Conservation (phyloP, 2,329 filamentous ascomycete species). For the Cercospora zeae-maydis region DNA sequence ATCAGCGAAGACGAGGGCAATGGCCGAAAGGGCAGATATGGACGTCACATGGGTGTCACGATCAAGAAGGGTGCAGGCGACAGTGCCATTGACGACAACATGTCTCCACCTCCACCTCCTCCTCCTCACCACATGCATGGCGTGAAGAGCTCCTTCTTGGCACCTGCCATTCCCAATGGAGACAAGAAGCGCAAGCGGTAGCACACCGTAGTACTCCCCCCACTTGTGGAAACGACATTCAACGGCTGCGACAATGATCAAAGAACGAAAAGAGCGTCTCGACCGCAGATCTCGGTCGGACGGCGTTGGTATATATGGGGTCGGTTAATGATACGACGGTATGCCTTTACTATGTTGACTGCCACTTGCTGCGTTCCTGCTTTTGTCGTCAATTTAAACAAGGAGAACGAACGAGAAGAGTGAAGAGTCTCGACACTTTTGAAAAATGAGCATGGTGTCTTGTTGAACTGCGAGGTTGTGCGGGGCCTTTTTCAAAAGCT, state of each 20-base stretch:
- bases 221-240: slow-evolving; percentile 1
- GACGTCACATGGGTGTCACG: slow-evolving; percentile 64
- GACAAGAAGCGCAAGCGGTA: slow-evolving; percentile 56
- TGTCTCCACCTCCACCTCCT: slow-evolving; percentile 23
- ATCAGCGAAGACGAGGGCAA: slow-evolving; percentile 98
- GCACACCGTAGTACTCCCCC: background rate
- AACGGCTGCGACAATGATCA: background rate
- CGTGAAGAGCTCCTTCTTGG: slow-evolving; percentile 33
- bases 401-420: background rate
- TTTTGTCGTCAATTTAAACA: background rate
- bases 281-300: background rate
- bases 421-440: background rate
- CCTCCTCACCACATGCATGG: slow-evolving; percentile 33
- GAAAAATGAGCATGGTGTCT: background rate
- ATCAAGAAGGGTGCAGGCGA: slow-evolving; percentile 53
- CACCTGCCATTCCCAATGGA: slow-evolving; percentile 51
- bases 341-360: slow-evolving; percentile 1
- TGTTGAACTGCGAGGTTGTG: background rate
- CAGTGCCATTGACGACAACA: slow-evolving; percentile 11
- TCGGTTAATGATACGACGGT: background rate
- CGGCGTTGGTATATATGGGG: background rate
- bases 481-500: background rate
- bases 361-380: background rate
- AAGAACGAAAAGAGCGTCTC: background rate
- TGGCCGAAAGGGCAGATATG: slow-evolving; percentile 89